Conservation (phyloP, 2,329 filamentous ascomycete genomes). For the Leptographium procerum region DNA sequence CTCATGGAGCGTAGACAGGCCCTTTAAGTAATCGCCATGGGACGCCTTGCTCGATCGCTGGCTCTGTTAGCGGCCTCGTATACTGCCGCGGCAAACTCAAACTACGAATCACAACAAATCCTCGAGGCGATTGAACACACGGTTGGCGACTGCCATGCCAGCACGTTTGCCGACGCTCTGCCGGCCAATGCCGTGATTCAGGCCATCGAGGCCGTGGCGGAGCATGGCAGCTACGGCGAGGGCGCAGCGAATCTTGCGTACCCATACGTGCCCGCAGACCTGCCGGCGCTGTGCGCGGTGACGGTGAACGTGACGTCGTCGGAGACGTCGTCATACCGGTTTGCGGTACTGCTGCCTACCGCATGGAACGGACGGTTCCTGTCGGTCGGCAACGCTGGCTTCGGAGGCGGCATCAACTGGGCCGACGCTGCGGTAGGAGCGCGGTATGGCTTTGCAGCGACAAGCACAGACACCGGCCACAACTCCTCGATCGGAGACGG, state of each 20-base stretch:
- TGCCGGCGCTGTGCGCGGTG: slow-evolving; percentile 27
- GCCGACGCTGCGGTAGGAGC: slow-evolving; percentile 18
- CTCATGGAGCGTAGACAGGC: no score
- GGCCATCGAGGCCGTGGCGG: slow-evolving; percentile 18
- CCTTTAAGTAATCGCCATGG: no score
- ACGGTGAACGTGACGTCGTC: slow-evolving; percentile 23
- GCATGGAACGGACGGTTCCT: slow-evolving; percentile 26
- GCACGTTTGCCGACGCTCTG: no score
- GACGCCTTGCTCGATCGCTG: no score
- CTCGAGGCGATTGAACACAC: no score
- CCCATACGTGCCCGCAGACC: slow-evolving; percentile 22
- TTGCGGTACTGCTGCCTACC: slow-evolving; percentile 26
- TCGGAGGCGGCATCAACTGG: slow-evolving; percentile 23
- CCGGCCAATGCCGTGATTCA: slow-evolving; percentile 21
- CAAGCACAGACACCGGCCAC: slow-evolving; percentile 34
- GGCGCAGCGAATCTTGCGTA: slow-evolving; percentile 22
- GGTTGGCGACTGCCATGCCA: no score
- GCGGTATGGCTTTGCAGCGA: slow-evolving; percentile 28
- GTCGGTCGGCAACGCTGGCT: slow-evolving; percentile 27
- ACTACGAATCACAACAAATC: no score
- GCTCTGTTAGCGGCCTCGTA: no score
- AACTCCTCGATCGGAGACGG: slow-evolving; percentile 18
- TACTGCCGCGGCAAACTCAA: no score
- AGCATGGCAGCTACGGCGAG: slow-evolving; percentile 25
- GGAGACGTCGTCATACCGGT: slow-evolving; percentile 21